A percentile compares a stretch with the other conserved stretches of the same genome.
Evolutionary conservation across 1,284 basidiomycete species (phyloP).

Genomic region (Irpex rosettiformis): DNA sequence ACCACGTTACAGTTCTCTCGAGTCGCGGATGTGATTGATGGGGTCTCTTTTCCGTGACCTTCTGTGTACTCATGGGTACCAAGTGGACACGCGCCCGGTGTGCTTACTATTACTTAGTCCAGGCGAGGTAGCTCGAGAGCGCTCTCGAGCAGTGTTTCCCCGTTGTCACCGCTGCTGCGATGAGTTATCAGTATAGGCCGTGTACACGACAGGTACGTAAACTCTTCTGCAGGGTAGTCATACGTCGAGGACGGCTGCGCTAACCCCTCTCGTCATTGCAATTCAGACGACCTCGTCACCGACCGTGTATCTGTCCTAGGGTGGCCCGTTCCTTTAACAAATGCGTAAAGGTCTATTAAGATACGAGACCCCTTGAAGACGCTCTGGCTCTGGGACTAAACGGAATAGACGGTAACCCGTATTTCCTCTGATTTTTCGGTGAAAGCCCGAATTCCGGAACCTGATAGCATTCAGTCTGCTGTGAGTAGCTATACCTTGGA

Average conservation of each 20-base stretch:
- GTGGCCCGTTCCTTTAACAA: conserved; percentile 1
- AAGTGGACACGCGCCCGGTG: neutral
- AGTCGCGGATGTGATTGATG: neutral
- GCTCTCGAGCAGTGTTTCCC: conserved; percentile 9
- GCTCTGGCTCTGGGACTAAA: conserved; percentile 3
- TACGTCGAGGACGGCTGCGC: conserved; percentile 1
- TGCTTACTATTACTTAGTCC: conserved; percentile 6
- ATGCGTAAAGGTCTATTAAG: neutral
- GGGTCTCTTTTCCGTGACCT: neutral
- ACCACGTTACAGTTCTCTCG: neutral
- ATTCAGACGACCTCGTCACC: conserved; percentile 1
- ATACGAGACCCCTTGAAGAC: conserved; percentile 3
- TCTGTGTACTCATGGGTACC: neutral
- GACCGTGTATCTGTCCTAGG: neutral
- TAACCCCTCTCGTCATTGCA: conserved; percentile 5
- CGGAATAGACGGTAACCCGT: conserved; percentile 9
- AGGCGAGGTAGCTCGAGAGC: conserved; percentile 14
- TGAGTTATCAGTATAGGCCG: conserved; percentile 4
- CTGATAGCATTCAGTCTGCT: conserved; percentile 15
- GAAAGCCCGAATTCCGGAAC: conserved; percentile 8
- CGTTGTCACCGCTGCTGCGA: conserved; percentile 3
- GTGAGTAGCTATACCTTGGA: conserved; percentile 10
- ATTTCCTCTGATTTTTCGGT: conserved; percentile 8
- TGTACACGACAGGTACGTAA: conserved; percentile 6
- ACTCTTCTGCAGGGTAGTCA: neutral